Conservation (phyloP, 805 yeast species). For the Grigorovia humatica region DNA sequence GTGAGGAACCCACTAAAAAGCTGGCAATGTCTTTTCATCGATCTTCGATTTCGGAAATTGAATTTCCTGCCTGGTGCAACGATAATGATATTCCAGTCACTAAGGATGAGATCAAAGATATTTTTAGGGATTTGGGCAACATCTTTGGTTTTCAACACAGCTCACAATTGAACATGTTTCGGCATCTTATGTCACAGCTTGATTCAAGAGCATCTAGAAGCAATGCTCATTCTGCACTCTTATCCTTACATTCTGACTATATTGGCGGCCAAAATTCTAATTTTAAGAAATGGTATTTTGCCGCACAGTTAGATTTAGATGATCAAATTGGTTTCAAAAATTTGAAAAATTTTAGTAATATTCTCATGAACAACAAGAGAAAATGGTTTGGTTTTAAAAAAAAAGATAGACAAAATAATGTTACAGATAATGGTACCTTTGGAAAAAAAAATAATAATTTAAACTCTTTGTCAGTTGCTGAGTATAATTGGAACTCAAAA, state of each 20-base stretch:
- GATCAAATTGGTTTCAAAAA: constrained; percentile 50
- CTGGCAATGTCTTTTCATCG: background rate
- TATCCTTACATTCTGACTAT: constrained; percentile 77
- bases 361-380: constrained; percentile 30
- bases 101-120: constrained; percentile 47
- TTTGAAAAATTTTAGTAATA: constrained; percentile 40
- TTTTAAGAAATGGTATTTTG: constrained; percentile 86
- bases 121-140: constrained; percentile 47
- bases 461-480: constrained; percentile 48
- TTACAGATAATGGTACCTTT: constrained; percentile 43
- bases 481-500: constrained; percentile 63
- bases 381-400: background rate
- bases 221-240: constrained; percentile 58
- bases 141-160: constrained; percentile 81
- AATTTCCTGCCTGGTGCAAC: constrained; percentile 30
- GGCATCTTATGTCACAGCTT: constrained; percentile 66
- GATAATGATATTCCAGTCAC: constrained; percentile 60
- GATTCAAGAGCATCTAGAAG: constrained; percentile 83
- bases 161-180: constrained; percentile 68
- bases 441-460: constrained; percentile 50
- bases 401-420: constrained; percentile 1
- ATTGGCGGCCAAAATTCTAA: constrained; percentile 86
- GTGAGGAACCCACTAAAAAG: too few species aligned
- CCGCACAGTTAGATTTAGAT: constrained; percentile 72
- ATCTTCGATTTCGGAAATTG: constrained; percentile 15